A percentile compares a stretch with the other conserved stretches of the same genome.
phyloP scores from a whole-genome alignment of 176 grass and related monocot genomes.

The Sorghum bicolor region DNA sequence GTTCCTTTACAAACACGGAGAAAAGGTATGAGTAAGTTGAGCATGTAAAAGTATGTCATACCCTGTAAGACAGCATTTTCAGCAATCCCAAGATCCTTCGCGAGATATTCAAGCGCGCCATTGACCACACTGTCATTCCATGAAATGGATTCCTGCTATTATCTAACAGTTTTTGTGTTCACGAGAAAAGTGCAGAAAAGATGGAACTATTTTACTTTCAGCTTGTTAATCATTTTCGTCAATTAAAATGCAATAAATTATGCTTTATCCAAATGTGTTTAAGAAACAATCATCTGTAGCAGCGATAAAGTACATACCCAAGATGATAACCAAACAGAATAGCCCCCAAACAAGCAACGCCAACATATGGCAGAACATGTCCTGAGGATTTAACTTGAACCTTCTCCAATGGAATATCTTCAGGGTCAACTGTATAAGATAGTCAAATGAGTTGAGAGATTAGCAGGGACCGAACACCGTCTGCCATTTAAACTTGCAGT shows the following conservation, averaged over 20 bases:
- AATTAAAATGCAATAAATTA: not conserved
- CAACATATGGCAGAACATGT: slow-evolving; percentile 89
- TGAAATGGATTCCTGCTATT: not conserved
- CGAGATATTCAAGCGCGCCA: slow-evolving; percentile 83
- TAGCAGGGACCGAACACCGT: not conserved
- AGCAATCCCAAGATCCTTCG: slow-evolving; percentile 79
- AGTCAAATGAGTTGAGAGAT: not conserved
- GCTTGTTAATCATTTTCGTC: not conserved
- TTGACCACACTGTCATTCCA: slow-evolving; percentile 85
- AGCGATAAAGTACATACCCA: slow-evolving; percentile 46
- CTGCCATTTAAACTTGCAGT: not conserved
- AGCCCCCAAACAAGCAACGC: slow-evolving; percentile 91
- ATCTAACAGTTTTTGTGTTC: not conserved
- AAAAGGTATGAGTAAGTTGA: not conserved
- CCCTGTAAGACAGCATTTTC: slow-evolving; percentile 91
- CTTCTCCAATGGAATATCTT: slow-evolving; percentile 61
- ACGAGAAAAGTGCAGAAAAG: not conserved
- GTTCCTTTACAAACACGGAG: not conserved
- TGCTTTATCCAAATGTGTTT: not conserved
- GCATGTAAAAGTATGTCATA: slow-evolving; percentile 17
- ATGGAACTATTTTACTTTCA: not conserved
- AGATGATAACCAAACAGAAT: slow-evolving; percentile 99
- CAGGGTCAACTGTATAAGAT: slow-evolving; percentile 58
- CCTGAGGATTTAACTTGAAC: slow-evolving; percentile 70
- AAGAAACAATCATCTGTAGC: not conserved